Evolutionary conservation across 164 flowering plant species (phyloP), one percentile per base, ranked within the genome.

Genomic region (Malania oleifera): DNA sequence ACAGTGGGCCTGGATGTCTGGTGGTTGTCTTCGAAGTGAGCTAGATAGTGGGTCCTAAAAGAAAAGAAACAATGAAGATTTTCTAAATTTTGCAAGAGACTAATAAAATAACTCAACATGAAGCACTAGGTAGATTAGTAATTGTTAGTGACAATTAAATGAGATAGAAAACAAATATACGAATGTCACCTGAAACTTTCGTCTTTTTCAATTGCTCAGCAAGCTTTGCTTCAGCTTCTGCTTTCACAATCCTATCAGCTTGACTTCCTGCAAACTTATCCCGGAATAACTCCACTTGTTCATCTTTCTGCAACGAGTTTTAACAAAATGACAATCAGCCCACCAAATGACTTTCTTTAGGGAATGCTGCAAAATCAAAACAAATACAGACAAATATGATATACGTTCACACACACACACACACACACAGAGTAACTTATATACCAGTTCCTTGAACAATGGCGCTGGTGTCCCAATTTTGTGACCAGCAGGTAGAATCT

Each of bases 261-360:
- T 93, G 97, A 75, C 96, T 93, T 68, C 98, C 98, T 52, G 97
- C 90, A 82, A 82, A 93, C 69, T 75, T 86, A 40, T 68, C 56
- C 61, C 86, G 75, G 56, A 47, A 80, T 38, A 45, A 54, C 47
- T 78, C 79, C 1, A 87, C 88, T 37, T 81, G 82, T 18, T 90
- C 92, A 67, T 85, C 87, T 80, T 75, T 80, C 98, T 90, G 80
- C 35, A 56, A 28, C 20, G 43, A 66, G 27, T 13, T 37, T 39
- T 19, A 39, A 26, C 11, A 38, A n/a, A 51, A 23, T 54, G 25
- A 59, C 29, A 23, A 31, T 35, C 14, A 6, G 35, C 7, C 35
- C 10, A 19, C 22, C 17, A 60, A 28, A 25, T 13, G 15, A 39
- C 18, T 14, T 23, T 38, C n/a, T 3, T 47, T 23, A 2, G 19